phyloP scores from a whole-genome alignment of 1,139 yeast genomes.

The Saccharomyces pastorianus region DNA sequence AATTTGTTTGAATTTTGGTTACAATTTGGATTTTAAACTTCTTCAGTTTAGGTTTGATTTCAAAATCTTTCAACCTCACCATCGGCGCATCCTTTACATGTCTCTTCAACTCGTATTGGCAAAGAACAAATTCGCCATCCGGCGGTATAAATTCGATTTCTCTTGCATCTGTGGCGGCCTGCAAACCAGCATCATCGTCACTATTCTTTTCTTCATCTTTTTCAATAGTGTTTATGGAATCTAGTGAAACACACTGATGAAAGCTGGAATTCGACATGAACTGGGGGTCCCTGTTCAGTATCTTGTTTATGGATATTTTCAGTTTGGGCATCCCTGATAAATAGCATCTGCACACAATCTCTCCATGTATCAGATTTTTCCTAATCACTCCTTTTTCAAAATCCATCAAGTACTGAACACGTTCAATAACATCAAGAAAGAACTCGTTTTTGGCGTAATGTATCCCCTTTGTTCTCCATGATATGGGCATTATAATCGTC shows the following conservation, averaged over 20 bases:
- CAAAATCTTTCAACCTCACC: slow-evolving; percentile 24
- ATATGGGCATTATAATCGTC: slow-evolving; percentile 63
- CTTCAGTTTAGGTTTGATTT: slow-evolving; percentile 23
- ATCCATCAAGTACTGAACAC: slow-evolving; percentile 55
- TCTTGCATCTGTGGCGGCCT: slow-evolving; percentile 33
- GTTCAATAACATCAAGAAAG: slow-evolving; percentile 64
- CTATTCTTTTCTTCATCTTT: slow-evolving; percentile 4
- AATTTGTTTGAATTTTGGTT: slow-evolving; percentile 44
- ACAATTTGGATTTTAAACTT: slow-evolving; percentile 22
- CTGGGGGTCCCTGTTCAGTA: slow-evolving; percentile 39
- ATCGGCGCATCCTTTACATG: slow-evolving; percentile 37
- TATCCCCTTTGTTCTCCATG: slow-evolving; percentile 83
- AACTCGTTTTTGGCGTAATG: slow-evolving; percentile 70
- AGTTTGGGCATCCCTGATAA: slow-evolving; percentile 74
- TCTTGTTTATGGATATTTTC: slow-evolving; percentile 58
- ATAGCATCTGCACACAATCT: slow-evolving; percentile 56
- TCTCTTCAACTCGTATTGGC: slow-evolving; percentile 38
- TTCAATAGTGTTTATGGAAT: slow-evolving; percentile 38
- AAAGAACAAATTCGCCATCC: slow-evolving; percentile 63
- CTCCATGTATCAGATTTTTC: slow-evolving; percentile 57
- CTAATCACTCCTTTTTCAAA: slow-evolving; percentile 47
- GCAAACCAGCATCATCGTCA: neutral
- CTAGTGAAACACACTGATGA: slow-evolving; percentile 72
- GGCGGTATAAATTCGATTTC: slow-evolving; percentile 69
- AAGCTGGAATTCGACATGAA: slow-evolving; percentile 47